Percentiles rank a stretch among this genome's conserved stretches.
Conservation (phyloP, 192 early-diverging fungal genomes). For the Coemansia furcata region DNA sequence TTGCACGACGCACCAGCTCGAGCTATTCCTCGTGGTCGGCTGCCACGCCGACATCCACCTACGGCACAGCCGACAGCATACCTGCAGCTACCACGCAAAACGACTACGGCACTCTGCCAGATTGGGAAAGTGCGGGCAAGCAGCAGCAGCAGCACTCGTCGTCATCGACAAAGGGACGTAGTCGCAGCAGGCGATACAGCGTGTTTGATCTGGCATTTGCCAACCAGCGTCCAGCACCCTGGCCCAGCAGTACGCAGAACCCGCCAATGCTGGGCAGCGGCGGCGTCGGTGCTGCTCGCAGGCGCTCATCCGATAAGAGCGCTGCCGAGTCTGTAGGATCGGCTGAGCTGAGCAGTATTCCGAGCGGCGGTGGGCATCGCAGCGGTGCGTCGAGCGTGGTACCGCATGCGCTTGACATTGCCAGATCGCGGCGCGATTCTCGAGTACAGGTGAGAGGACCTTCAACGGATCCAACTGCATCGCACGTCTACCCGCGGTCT, state of each 20-base stretch:
- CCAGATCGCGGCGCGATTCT: conserved; percentile 1
- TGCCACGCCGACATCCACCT: conserved; percentile 29
- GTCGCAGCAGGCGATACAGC: conserved; percentile 40
- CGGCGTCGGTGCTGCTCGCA: neutral
- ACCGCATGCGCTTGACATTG: conserved; percentile 1
- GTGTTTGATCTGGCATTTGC: conserved; percentile 47
- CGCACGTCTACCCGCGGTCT: neutral
- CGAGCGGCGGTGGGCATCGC: neutral
- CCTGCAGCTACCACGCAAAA: neutral
- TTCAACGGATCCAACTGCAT: neutral
- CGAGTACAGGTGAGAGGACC: neutral
- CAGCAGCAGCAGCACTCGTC: conserved; percentile 10
- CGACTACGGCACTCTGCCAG: conserved; percentile 20
- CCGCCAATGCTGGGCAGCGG: neutral
- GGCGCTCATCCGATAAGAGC: conserved; percentile 2
- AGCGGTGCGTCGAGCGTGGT: conserved; percentile 11
- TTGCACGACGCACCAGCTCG: conserved; percentile 38
- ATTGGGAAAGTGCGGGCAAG: conserved; percentile 23
- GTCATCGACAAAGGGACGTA: conserved; percentile 6
- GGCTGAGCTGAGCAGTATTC: conserved; percentile 3
- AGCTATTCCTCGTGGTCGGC: conserved; percentile 39
- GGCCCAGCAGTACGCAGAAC: conserved; percentile 6
- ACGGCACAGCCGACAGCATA: conserved; percentile 7
- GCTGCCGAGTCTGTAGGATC: neutral
- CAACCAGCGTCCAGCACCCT: conserved; percentile 9